A percentile compares a stretch with the other conserved stretches of the same genome.
These are phyloP conservation scores for Pelargonium fulgidum DNA, from an alignment of 441 rosid species.

Conservation along the genomic window DNA sequence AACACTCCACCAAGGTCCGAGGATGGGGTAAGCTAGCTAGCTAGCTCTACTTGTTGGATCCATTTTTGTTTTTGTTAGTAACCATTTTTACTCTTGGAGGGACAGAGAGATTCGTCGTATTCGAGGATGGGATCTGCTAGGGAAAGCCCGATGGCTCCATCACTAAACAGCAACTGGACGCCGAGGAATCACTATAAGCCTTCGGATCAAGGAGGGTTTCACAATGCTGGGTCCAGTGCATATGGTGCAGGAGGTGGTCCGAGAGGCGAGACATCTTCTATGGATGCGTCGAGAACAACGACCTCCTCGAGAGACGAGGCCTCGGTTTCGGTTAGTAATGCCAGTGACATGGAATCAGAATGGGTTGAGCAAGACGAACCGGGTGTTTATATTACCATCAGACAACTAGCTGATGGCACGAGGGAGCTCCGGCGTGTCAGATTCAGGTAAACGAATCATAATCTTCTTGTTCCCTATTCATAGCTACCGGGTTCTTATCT, in stretches of 20 bases:
- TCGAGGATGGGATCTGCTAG: conserved; percentile 64
- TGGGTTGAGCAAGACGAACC: conserved; percentile 95
- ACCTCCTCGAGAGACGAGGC: conserved; percentile 90
- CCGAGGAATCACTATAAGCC: conserved; percentile 67
- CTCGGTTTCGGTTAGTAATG: conserved; percentile 72
- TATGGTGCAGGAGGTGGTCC: conserved; percentile 34
- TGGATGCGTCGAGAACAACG: conserved; percentile 68
- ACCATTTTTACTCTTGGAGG: too few species aligned
- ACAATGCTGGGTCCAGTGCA: conserved; percentile 47
- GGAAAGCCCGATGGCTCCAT: conserved; percentile 61
- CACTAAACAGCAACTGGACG: conserved; percentile 51
- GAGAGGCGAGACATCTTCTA: conserved; percentile 36
- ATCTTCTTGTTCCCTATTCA: too few species aligned
- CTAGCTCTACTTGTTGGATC: too few species aligned
- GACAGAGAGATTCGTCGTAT: conserved; percentile 73
- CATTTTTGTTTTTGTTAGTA: too few species aligned
- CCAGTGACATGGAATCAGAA: conserved; percentile 85
- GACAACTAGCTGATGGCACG: conserved; percentile 80
- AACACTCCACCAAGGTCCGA: conserved; percentile 84
- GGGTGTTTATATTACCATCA: conserved; percentile 89
- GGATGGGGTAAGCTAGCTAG: conserved; percentile 53
- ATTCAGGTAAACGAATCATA: conserved; percentile 53
- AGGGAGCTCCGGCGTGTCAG: conserved; percentile 96
- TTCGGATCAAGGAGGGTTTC: conserved; percentile 36
- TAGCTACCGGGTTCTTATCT: too few species aligned